A percentile compares a stretch with the other conserved stretches of the same genome.
These are phyloP conservation scores for Rehmannia glutinosa DNA, from an alignment of 257 asterid species.

Conservation along the genomic window DNA sequence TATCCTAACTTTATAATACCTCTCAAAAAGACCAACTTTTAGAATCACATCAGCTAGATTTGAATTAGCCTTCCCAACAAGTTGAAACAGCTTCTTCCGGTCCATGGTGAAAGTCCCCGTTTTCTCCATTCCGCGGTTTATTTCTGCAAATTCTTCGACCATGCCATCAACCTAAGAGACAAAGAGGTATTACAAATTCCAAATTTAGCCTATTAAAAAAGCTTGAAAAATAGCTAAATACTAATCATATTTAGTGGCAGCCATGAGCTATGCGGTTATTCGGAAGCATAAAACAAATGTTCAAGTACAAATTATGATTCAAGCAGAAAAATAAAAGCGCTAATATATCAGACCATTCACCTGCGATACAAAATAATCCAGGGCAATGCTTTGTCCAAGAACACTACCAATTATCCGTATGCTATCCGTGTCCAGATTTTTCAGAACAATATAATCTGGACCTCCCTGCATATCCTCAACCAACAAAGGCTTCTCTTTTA, in stretches of 20 bases:
- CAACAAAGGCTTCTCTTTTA: constrained; percentile 85
- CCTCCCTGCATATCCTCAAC: constrained; percentile 94
- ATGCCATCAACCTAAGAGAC: constrained; percentile 79
- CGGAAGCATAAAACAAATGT: no score
- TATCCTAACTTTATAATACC: no score
- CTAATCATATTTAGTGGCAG: no score
- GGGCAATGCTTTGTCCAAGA: constrained; percentile 97
- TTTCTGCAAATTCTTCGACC: constrained; percentile 89
- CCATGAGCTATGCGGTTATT: no score
- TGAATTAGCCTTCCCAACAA: constrained; percentile 98
- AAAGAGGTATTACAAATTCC: not conserved
- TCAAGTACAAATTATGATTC: no score
- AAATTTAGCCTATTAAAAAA: no score
- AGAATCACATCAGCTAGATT: constrained; percentile 91
- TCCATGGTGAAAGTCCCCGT: constrained; percentile 92
- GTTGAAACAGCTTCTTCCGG: constrained; percentile 88
- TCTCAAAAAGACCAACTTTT: constrained; percentile 88
- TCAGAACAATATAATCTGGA: constrained; percentile 74
- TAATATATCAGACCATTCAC: constrained; percentile 30
- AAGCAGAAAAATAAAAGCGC: not conserved
- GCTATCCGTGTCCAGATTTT: constrained; percentile 81
- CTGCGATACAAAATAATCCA: constrained; percentile 98
- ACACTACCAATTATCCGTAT: constrained; percentile 84
- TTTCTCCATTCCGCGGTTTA: constrained; percentile 91
- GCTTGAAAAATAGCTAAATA: no score